A percentile compares a stretch with the other conserved stretches of the same genome.
Evolutionary conservation across 345 rosid genomes (phyloP).

Genomic region (Boechera divaricarpa): DNA sequence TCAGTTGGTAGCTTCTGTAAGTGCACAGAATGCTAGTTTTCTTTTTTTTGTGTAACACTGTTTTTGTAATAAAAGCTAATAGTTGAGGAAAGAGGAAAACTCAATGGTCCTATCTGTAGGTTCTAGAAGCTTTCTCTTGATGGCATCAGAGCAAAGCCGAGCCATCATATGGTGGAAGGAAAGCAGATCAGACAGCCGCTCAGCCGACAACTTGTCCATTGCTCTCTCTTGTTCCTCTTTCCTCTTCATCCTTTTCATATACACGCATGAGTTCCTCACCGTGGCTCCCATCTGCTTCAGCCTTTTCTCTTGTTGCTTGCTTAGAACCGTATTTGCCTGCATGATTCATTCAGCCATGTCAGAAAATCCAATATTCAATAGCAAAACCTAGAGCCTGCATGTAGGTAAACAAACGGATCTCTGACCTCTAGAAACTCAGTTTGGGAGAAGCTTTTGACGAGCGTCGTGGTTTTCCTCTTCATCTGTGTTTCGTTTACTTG

Average conservation of each 20-base stretch:
- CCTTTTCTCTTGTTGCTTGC: conserved; percentile 66
- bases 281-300: conserved; percentile 76
- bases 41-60: conserved; percentile 14
- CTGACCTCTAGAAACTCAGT: conserved; percentile 58
- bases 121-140: conserved; percentile 52
- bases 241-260: conserved; percentile 49
- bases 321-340: conserved; percentile 56
- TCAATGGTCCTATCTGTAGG: conserved; percentile 22
- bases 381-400: background rate
- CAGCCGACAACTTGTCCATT: conserved; percentile 55
- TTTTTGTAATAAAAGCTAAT: conserved; percentile 37
- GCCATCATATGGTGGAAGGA: conserved; percentile 63
- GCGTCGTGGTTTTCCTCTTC: conserved; percentile 38
- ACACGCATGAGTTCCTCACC: conserved; percentile 60
- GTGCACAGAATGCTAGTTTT: conserved; percentile 12
- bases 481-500: conserved; percentile 45
- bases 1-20: conserved; percentile 13
- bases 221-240: conserved; percentile 57
- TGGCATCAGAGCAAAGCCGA: conserved; percentile 56
- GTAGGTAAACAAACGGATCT: conserved; percentile 2
- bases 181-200: conserved; percentile 53
- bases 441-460: conserved; percentile 55
- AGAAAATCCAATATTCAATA: conserved; percentile 7
- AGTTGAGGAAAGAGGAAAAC: conserved; percentile 20
- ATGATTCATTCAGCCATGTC: conserved; percentile 14